A percentile compares a stretch with the other conserved stretches of the same genome.
Evolutionary conservation across 495 filamentous ascomycete species (phyloP).

Genomic region (Xylaria longipes): DNA sequence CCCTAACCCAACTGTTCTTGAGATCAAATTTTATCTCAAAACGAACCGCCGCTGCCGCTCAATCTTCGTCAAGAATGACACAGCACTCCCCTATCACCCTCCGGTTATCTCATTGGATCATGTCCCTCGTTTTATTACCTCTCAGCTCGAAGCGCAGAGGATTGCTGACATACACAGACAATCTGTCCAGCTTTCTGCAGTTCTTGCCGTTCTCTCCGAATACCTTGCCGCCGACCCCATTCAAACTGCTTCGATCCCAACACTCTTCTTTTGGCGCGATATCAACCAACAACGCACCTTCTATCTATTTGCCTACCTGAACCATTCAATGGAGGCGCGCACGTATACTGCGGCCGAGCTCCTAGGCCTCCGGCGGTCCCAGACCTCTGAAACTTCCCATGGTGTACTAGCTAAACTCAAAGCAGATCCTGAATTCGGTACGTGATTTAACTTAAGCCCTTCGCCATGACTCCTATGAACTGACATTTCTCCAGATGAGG

Average conservation of each 20-base stretch:
- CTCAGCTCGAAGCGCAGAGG: slow-evolving; percentile 46
- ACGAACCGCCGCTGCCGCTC: slow-evolving; percentile 18
- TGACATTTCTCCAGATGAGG: slow-evolving; percentile 27
- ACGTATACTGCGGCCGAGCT: slow-evolving; percentile 49
- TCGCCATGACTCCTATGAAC: not conserved
- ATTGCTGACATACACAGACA: slow-evolving; percentile 34
- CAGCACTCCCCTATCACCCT: not conserved
- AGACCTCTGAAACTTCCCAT: not conserved
- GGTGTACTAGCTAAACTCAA: slow-evolving; percentile 30
- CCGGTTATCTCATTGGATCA: slow-evolving; percentile 7
- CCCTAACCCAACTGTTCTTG: slow-evolving; percentile 4
- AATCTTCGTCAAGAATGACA: slow-evolving; percentile 12
- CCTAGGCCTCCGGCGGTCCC: slow-evolving; percentile 35
- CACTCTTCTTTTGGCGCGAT: slow-evolving; percentile 41
- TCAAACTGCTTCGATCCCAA: slow-evolving; percentile 28
- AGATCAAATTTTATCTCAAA: slow-evolving; percentile 29
- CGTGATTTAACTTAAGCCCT: slow-evolving; percentile 8
- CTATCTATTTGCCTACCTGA: slow-evolving; percentile 43
- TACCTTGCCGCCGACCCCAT: slow-evolving; percentile 25
- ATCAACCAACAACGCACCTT: slow-evolving; percentile 36
- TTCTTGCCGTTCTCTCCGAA: slow-evolving; percentile 34
- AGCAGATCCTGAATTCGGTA: slow-evolving; percentile 45
- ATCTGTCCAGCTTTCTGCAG: slow-evolving; percentile 31
- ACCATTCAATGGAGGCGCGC: slow-evolving; percentile 41
- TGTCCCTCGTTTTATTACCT: slow-evolving; percentile 38